Conservation (phyloP, 2,329 filamentous ascomycete genomes). For the Myriosclerotinia curreyana region DNA sequence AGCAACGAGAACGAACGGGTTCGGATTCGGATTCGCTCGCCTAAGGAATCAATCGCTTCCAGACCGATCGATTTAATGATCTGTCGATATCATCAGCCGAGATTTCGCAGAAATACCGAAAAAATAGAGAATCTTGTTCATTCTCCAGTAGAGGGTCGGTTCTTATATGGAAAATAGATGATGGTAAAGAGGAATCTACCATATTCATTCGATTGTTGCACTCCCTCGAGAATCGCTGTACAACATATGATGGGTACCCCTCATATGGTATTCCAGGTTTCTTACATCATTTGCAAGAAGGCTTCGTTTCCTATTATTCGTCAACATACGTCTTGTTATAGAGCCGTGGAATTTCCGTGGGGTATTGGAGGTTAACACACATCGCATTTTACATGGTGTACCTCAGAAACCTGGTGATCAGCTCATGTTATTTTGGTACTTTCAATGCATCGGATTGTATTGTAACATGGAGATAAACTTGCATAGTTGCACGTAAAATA, state of each 20-base stretch:
- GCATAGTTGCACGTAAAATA: slow-evolving; percentile 20
- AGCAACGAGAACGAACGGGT: slow-evolving; percentile 29
- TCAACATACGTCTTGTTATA: neutral
- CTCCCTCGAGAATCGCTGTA: neutral
- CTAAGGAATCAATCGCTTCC: slow-evolving; percentile 30
- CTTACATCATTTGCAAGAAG: slow-evolving; percentile 26
- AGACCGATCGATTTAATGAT: slow-evolving; percentile 25
- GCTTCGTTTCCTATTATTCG: slow-evolving; percentile 27
- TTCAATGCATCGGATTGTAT: neutral
- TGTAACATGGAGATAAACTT: slow-evolving; percentile 7
- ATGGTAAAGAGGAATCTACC: neutral
- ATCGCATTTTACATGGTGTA: slow-evolving; percentile 20
- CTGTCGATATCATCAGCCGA: slow-evolving; percentile 25
- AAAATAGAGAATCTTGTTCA: slow-evolving; percentile 25
- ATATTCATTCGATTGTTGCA: neutral
- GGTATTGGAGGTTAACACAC: slow-evolving; percentile 6
- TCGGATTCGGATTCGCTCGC: slow-evolving; percentile 26
- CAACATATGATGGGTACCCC: slow-evolving; percentile 24
- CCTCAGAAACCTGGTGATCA: slow-evolving; percentile 5
- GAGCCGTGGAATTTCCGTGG: neutral
- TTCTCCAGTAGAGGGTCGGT: slow-evolving; percentile 21
- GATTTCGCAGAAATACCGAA: slow-evolving; percentile 27
- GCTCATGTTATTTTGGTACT: slow-evolving; percentile 3
- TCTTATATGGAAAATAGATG: neutral
- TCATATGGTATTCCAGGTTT: slow-evolving; percentile 27